phyloP scores from a whole-genome alignment of 179 eudicot species.

The Spergularia azorica region DNA sequence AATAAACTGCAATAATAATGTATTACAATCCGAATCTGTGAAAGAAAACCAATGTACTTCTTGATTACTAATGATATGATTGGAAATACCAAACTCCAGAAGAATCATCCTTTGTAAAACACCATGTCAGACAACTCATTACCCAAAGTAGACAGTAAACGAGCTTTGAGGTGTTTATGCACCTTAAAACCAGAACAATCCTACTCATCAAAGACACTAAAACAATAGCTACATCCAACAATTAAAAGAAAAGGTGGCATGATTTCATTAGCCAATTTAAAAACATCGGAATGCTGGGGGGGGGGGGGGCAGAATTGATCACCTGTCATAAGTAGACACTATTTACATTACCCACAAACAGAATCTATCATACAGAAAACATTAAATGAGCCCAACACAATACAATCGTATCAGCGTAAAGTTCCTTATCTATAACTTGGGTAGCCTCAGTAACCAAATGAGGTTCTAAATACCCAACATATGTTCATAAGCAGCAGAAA shows the following conservation, averaged over 20 bases:
- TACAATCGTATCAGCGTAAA: not conserved
- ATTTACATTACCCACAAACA: not conserved
- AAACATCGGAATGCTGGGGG: not conserved
- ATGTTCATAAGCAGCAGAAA: not conserved
- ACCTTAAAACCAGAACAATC: not conserved
- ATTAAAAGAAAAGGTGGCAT: not conserved
- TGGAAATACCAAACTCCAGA: not conserved
- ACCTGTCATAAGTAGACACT: not conserved
- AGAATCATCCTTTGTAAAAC: not conserved
- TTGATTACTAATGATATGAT: not conserved
- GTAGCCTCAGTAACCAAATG: not conserved
- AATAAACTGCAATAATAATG: slow-evolving; percentile 1
- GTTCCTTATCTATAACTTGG: not conserved
- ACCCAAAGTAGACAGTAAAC: not conserved
- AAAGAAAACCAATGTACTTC: not conserved
- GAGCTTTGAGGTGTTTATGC: not conserved
- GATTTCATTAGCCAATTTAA: not conserved
- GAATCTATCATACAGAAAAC: not conserved
- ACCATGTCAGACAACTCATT: not conserved
- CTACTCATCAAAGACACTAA: not conserved
- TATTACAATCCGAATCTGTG: not conserved
- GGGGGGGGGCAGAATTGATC: too few relatives aligned
- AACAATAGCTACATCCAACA: not conserved
- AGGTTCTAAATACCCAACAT: too few relatives aligned
- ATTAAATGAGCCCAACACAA: not conserved